These are phyloP conservation scores for Immersiella caudata DNA, from an alignment of 495 filamentous ascomycete genomes.

Conservation along the genomic window DNA sequence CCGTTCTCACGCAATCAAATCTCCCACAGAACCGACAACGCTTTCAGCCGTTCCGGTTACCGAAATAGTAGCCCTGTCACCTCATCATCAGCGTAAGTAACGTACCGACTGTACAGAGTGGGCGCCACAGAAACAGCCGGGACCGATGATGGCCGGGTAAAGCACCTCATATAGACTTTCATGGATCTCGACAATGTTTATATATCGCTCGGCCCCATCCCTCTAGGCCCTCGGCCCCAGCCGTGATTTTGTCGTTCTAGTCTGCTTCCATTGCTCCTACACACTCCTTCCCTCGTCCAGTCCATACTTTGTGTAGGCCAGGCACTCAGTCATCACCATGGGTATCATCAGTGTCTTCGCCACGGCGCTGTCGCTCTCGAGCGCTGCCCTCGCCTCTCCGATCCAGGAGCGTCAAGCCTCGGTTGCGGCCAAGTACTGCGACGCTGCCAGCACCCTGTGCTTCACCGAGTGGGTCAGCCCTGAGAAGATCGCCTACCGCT, in stretches of 20 bases:
- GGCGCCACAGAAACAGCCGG: conserved; percentile 19
- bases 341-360: conserved; percentile 36
- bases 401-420: conserved; percentile 27
- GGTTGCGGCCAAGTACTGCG: conserved; percentile 36
- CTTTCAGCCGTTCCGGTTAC: conserved; percentile 29
- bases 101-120: background rate
- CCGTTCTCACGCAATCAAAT: background rate
- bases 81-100: background rate
- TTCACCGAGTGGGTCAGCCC: conserved; percentile 41
- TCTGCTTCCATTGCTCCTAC: background rate
- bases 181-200: conserved; percentile 17
- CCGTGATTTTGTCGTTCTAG: background rate
- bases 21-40: conserved; percentile 1
- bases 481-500: conserved; percentile 37
- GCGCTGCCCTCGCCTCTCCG: conserved; percentile 24
- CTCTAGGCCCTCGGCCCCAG: background rate
- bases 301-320: background rate
- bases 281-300: background rate
- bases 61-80: conserved; percentile 21
- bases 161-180: conserved; percentile 13
- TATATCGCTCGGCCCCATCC: background rate
- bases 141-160: conserved; percentile 26
- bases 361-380: conserved; percentile 30
- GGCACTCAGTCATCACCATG: conserved; percentile 26
- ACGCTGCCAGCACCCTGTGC: conserved; percentile 38